These are phyloP conservation scores for Aspergillus steynii DNA, from an alignment of 495 filamentous ascomycete species.

Conservation along the genomic window DNA sequence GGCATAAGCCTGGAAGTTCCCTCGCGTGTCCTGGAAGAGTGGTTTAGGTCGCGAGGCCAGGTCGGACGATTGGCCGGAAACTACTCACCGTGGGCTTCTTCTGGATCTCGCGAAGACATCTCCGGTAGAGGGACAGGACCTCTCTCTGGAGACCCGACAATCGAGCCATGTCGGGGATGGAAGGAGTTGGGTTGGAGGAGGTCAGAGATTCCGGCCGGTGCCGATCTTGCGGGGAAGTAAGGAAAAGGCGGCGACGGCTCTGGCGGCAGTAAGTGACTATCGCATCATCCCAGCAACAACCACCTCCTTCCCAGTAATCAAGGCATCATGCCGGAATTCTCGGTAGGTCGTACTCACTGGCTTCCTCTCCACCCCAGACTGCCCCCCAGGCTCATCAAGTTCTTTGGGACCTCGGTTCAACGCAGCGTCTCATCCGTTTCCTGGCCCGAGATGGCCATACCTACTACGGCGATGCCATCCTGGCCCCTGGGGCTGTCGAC, in stretches of 20 bases:
- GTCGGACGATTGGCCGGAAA: background rate
- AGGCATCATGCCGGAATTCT: background rate
- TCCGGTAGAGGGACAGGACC: constrained; percentile 82
- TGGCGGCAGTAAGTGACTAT: no score
- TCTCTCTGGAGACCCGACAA: constrained; percentile 90
- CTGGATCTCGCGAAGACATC: constrained; percentile 75
- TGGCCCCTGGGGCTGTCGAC: constrained; percentile 66
- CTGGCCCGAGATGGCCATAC: constrained; percentile 70
- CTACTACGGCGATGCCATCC: constrained; percentile 83
- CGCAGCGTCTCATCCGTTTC: constrained; percentile 76
- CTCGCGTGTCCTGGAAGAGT: constrained; percentile 43
- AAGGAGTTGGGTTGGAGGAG: background rate
- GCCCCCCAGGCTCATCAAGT: no score
- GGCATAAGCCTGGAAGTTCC: constrained; percentile 57
- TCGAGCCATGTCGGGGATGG: constrained; percentile 44
- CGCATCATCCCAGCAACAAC: no score
- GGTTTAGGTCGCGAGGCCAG: background rate
- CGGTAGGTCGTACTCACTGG: background rate
- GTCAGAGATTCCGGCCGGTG: constrained; percentile 6
- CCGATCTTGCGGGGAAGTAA: constrained; percentile 2
- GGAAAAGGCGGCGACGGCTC: background rate
- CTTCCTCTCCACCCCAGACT: no score
- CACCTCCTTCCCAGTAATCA: no score
- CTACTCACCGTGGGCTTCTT: constrained; percentile 75
- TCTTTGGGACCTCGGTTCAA: background rate